Percentiles rank a stretch among this genome's conserved stretches.
Evolutionary conservation across 108 stramenopile genomes (phyloP).

Genomic region (Aurantiochytrium sp.): DNA sequence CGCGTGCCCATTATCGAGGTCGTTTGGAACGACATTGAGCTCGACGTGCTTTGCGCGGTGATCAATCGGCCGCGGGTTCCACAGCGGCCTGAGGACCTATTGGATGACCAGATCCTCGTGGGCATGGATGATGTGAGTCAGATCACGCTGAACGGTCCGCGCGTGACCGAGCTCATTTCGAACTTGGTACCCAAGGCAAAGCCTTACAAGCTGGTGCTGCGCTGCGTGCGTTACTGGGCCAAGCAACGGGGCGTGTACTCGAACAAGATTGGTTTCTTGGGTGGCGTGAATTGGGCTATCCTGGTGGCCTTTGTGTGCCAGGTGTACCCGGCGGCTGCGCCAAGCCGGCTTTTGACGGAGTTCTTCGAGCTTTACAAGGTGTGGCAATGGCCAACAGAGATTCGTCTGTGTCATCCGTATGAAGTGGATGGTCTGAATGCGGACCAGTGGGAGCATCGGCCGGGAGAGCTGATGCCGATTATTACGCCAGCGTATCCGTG

Average conservation of each 20-base stretch:
- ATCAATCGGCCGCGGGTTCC: conserved; percentile 70
- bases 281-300: conserved; percentile 91
- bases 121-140: conserved; percentile 79
- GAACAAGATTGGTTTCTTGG: conserved; percentile 88
- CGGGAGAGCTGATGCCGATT: conserved; percentile 78
- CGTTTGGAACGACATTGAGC: conserved; percentile 89
- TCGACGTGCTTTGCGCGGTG: conserved; percentile 90
- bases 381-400: conserved; percentile 76
- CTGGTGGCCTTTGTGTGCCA: conserved; percentile 83
- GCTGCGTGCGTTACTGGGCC: conserved; percentile 82
- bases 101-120: conserved; percentile 79
- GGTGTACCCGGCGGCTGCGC: conserved; percentile 59
- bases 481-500: conserved; percentile 92
- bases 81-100: conserved; percentile 57
- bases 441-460: conserved; percentile 63
- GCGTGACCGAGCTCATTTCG: conserved; percentile 82
- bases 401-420: conserved; percentile 27
- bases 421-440: not conserved
- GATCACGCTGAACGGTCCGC: conserved; percentile 79
- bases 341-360: conserved; percentile 49
- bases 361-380: conserved; percentile 69
- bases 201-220: conserved; percentile 61
- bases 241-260: conserved; percentile 75
- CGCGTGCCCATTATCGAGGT: conserved; percentile 95
- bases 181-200: conserved; percentile 66